Conservation (phyloP, 352 stramenopile genomes). For the Pythium folliculosum region DNA sequence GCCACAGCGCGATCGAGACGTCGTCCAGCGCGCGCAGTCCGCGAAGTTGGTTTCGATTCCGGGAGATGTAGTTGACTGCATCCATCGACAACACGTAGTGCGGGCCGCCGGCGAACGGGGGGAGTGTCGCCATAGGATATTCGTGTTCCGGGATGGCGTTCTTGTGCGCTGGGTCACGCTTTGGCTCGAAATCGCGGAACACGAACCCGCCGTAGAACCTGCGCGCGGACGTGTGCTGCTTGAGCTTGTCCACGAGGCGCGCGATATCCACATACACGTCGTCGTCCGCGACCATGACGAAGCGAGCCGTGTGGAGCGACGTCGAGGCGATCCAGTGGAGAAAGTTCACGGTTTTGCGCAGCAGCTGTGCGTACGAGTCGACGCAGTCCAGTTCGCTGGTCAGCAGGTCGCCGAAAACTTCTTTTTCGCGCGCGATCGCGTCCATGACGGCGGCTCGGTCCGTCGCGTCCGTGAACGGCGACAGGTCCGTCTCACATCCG, state of each 20-base stretch:
- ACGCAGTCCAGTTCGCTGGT: conserved; percentile 46
- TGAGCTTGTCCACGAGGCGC: conserved; percentile 3
- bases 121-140: conserved; percentile 30
- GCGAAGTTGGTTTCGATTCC: not conserved
- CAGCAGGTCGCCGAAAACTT: conserved; percentile 45
- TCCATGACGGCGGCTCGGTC: not conserved
- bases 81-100: conserved; percentile 44
- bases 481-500: conserved; percentile 32
- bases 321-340: conserved; percentile 7
- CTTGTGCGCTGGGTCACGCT: conserved; percentile 11
- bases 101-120: conserved; percentile 34
- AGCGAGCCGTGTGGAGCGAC: not conserved
- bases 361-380: conserved; percentile 49
- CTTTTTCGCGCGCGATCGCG: conserved; percentile 34
- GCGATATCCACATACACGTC: conserved; percentile 39
- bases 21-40: conserved; percentile 17
- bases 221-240: not conserved
- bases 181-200: conserved; percentile 10
- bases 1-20: conserved; percentile 20
- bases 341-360: conserved; percentile 62
- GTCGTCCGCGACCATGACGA: conserved; percentile 58
- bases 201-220: conserved; percentile 38
- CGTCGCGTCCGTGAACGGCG: not conserved
- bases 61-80: conserved; percentile 26
- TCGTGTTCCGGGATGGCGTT: conserved; percentile 26